Conservation (phyloP, 2,329 filamentous ascomycete genomes). For the Pyricularia sp. region DNA sequence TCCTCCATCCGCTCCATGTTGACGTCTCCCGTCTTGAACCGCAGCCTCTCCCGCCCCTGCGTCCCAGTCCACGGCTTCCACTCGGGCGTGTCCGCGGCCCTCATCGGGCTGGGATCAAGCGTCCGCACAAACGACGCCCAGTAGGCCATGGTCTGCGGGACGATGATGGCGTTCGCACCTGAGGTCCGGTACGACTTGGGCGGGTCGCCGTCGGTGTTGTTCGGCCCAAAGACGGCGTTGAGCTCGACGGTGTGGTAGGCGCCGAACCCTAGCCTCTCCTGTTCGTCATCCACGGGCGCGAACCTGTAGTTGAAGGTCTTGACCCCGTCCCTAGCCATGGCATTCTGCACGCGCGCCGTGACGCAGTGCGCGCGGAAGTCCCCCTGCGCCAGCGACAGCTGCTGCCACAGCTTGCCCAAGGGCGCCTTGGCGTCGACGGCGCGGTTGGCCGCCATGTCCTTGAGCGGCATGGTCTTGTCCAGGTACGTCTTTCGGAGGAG, state of each 20-base stretch:
- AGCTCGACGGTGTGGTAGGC: slow-evolving; percentile 60
- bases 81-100: slow-evolving; percentile 28
- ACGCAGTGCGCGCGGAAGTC: slow-evolving; percentile 56
- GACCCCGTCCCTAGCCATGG: slow-evolving; percentile 20
- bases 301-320: slow-evolving; percentile 60
- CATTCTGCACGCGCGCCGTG: slow-evolving; percentile 22
- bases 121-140: slow-evolving; percentile 64
- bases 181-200: slow-evolving; percentile 41
- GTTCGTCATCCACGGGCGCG: slow-evolving; percentile 51
- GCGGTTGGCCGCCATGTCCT: slow-evolving; percentile 15
- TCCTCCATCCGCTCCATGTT: slow-evolving; percentile 31
- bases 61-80: slow-evolving; percentile 36
- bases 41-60: slow-evolving; percentile 24
- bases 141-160: slow-evolving; percentile 56
- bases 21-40: slow-evolving; percentile 29
- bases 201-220: slow-evolving; percentile 35
- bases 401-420: slow-evolving; percentile 26
- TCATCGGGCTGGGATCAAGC: slow-evolving; percentile 53
- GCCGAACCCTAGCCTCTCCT: slow-evolving; percentile 45
- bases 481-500: slow-evolving; percentile 25
- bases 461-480: slow-evolving; percentile 20
- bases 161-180: slow-evolving; percentile 42
- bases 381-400: slow-evolving; percentile 39
- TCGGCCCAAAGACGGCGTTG: slow-evolving; percentile 57
- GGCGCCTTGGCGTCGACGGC: neutral